Percentiles rank a stretch among this genome's conserved stretches.
Evolutionary conservation across 148 eudicot species (phyloP).

Genomic region (Rhododendron ovatum): DNA sequence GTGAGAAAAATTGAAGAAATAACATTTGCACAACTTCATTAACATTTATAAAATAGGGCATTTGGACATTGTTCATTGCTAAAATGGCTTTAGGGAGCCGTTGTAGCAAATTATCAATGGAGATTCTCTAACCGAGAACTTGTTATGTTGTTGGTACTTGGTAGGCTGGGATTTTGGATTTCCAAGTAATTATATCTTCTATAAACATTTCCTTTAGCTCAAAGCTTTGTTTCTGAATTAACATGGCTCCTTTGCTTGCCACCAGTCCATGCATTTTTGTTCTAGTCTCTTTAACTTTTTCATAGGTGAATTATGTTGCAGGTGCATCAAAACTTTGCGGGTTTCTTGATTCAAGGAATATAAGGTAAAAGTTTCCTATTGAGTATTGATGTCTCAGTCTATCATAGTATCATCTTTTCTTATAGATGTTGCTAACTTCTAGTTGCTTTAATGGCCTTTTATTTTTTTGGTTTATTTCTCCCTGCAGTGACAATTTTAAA

Average conservation of each 20-base stretch:
- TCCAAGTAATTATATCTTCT: neutral
- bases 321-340: constrained; percentile 79
- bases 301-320: constrained; percentile 38
- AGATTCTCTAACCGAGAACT: neutral
- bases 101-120: neutral
- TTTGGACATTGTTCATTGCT: neutral
- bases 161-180: neutral
- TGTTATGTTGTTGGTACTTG: neutral
- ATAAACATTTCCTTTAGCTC: neutral
- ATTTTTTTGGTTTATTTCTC: neutral
- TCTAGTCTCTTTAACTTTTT: constrained; percentile 20
- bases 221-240: neutral
- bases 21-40: neutral
- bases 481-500: neutral
- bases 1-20: neutral
- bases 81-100: neutral
- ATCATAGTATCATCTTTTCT: neutral
- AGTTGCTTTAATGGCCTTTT: constrained; percentile 10
- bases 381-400: neutral
- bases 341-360: constrained; percentile 59
- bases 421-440: neutral
- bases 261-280: neutral
- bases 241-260: neutral
- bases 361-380: constrained; percentile 37
- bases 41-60: neutral